A percentile compares a stretch with the other conserved stretches of the same genome.
These are phyloP conservation scores for Alliaria petiolata DNA, from an alignment of 345 rosid species.

Conservation along the genomic window DNA sequence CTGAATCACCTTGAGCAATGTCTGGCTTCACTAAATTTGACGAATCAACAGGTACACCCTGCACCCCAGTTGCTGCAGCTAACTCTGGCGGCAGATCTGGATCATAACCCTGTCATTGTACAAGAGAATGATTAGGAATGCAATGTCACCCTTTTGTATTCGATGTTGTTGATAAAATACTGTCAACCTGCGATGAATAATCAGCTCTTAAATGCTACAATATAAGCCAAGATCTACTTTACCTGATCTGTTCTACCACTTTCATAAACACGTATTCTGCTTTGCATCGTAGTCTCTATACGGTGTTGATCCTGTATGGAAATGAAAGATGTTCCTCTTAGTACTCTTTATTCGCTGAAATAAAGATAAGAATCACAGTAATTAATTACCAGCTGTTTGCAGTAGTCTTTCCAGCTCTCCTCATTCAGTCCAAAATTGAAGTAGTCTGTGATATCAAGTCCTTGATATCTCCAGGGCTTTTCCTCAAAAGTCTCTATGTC, in stretches of 20 bases:
- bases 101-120: slow-evolving; percentile 67
- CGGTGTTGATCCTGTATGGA: slow-evolving; percentile 80
- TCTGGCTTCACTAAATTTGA: slow-evolving; percentile 57
- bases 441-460: slow-evolving; percentile 71
- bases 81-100: slow-evolving; percentile 98
- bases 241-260: slow-evolving; percentile 94
- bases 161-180: slow-evolving; percentile 1
- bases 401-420: slow-evolving; percentile 98
- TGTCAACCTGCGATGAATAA: background rate
- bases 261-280: slow-evolving; percentile 98
- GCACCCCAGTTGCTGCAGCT: slow-evolving; percentile 87
- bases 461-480: slow-evolving; percentile 95
- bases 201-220: background rate
- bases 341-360: slow-evolving; percentile 18
- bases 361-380: slow-evolving; percentile 20
- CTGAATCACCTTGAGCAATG: slow-evolving; percentile 50
- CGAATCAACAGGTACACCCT: slow-evolving; percentile 56
- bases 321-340: slow-evolving; percentile 23
- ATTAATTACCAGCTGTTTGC: slow-evolving; percentile 86
- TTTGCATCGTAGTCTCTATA: slow-evolving; percentile 90
- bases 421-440: slow-evolving; percentile 94
- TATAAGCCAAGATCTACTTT: slow-evolving; percentile 19
- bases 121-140: slow-evolving; percentile 12
- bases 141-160: slow-evolving; percentile 3
- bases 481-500: slow-evolving; percentile 94